A percentile compares a stretch with the other conserved stretches of the same genome.
phyloP scores from a whole-genome alignment of 495 filamentous ascomycete species.

The Tuber melanosporum region DNA sequence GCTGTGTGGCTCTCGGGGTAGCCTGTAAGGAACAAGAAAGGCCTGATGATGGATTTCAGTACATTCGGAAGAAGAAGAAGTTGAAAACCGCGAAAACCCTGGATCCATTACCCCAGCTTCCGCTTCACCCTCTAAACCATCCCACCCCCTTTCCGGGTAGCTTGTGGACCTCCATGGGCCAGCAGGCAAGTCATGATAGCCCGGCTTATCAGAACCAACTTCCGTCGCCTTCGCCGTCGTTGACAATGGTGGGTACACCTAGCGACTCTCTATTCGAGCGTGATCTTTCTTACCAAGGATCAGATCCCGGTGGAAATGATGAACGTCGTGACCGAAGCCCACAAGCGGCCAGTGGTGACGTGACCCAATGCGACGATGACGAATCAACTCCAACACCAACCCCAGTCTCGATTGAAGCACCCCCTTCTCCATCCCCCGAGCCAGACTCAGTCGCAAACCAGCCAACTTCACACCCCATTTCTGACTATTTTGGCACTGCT shows the following conservation, averaged over 20 bases:
- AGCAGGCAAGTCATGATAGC: background rate
- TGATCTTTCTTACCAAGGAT: conserved; percentile 4
- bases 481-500: background rate
- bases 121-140: background rate
- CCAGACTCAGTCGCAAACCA: background rate
- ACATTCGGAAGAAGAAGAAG: conserved; percentile 30
- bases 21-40: conserved; percentile 28
- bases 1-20: conserved; percentile 18
- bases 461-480: background rate
- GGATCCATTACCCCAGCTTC: conserved; percentile 2
- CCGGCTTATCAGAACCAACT: conserved; percentile 17
- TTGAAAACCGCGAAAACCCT: background rate
- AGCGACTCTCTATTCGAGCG: background rate
- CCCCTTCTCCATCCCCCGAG: background rate
- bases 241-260: conserved; percentile 36
- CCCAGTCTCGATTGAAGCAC: background rate
- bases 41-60: conserved; percentile 23
- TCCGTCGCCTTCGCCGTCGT: conserved; percentile 31
- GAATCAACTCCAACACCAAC: background rate
- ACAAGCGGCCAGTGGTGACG: background rate
- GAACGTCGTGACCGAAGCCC: background rate
- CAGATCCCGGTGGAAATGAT: background rate
- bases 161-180: conserved; percentile 15
- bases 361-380: background rate
- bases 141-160: conserved; percentile 11